phyloP scores from a whole-genome alignment of 257 asterid genomes.

The Apocynum venetum region DNA sequence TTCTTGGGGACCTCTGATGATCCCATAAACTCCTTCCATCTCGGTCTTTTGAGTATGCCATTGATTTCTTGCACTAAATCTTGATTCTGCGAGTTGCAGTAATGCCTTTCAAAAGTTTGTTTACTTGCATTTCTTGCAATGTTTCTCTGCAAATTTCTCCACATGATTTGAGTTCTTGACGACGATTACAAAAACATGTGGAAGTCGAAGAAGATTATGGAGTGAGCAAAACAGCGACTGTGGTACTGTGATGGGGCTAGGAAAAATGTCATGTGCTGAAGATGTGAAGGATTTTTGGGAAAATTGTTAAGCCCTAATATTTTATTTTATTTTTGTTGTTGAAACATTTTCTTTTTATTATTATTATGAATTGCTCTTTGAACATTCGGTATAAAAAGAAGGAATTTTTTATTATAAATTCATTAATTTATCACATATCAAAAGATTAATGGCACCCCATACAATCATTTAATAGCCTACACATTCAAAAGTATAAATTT shows the following conservation, averaged over 20 bases:
- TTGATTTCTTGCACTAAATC: constrained; percentile 17
- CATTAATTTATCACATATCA: no score
- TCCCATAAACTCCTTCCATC: constrained; percentile 13
- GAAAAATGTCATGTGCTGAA: no score
- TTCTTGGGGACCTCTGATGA: constrained; percentile 8
- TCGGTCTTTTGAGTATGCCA: constrained; percentile 13
- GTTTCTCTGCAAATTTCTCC: constrained; percentile 9
- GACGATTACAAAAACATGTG: background rate
- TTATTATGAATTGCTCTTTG: no score
- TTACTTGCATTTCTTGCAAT: constrained; percentile 2
- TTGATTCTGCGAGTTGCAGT: constrained; percentile 11
- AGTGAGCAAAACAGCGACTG: background rate
- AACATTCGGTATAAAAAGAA: no score
- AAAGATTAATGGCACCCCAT: no score
- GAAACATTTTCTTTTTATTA: no score
- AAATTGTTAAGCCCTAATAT: background rate
- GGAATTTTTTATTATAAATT: no score
- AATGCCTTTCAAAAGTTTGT: background rate
- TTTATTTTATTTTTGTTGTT: no score
- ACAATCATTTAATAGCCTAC: no score
- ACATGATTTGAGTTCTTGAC: constrained; percentile 5
- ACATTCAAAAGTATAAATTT: no score
- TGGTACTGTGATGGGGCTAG: background rate
- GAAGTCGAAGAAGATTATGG: background rate
- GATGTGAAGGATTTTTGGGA: background rate